These are phyloP conservation scores for Mycena chlorophos DNA, from an alignment of 768 basidiomycete species.

Conservation along the genomic window DNA sequence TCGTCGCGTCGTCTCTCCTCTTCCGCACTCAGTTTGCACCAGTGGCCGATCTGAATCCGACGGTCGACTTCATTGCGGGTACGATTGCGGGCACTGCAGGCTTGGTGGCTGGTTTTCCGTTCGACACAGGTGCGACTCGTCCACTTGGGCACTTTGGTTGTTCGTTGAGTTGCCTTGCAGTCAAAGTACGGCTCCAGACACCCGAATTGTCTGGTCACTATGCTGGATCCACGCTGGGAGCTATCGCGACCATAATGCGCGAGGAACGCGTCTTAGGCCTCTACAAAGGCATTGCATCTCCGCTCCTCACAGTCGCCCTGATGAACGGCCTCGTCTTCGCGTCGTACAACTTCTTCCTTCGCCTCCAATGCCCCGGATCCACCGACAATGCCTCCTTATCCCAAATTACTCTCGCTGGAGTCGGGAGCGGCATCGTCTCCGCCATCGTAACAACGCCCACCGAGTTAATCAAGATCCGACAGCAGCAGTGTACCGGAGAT, in stretches of 20 bases:
- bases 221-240: constrained; percentile 56
- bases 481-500: constrained; percentile 56
- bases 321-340: constrained; percentile 89
- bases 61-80: constrained; percentile 77
- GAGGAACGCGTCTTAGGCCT: constrained; percentile 71
- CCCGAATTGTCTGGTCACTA: constrained; percentile 59
- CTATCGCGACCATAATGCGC: constrained; percentile 63
- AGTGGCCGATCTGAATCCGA: constrained; percentile 54
- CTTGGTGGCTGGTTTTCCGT: constrained; percentile 72
- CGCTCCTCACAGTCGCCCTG: constrained; percentile 69
- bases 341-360: constrained; percentile 78
- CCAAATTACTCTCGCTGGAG: constrained; percentile 77
- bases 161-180: constrained; percentile 34
- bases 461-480: constrained; percentile 86
- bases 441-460: constrained; percentile 83
- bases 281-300: constrained; percentile 78
- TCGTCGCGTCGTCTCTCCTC: background rate
- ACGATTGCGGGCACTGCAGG: constrained; percentile 59
- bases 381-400: constrained; percentile 58
- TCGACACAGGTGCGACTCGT: constrained; percentile 68
- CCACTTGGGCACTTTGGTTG: background rate
- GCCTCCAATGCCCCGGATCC: constrained; percentile 53
- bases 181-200: constrained; percentile 81
- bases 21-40: background rate
- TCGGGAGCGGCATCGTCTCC: constrained; percentile 74